Conservation (phyloP, 768 basidiomycete genomes). For the Phanerodontia chrysosporium region DNA sequence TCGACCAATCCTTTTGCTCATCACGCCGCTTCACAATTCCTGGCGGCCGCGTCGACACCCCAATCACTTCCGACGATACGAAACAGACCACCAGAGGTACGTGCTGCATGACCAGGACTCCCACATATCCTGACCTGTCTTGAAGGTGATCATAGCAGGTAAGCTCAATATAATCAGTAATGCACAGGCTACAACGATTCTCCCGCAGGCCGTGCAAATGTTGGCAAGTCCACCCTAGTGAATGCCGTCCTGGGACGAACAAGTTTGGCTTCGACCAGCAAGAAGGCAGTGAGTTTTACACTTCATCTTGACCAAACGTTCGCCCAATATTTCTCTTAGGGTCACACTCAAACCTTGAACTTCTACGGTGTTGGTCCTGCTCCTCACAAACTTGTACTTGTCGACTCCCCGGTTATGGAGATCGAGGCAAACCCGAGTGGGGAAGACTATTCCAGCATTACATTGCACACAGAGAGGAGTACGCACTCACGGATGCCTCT, state of each 20-base stretch:
- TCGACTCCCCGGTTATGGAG: constrained; percentile 84
- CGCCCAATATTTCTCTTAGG: constrained; percentile 35
- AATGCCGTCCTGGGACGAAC: constrained; percentile 63
- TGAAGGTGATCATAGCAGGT: background rate
- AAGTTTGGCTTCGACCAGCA: constrained; percentile 57
- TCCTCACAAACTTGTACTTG: constrained; percentile 55
- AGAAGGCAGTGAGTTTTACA: constrained; percentile 54
- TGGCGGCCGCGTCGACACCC: constrained; percentile 18
- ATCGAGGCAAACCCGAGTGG: constrained; percentile 72
- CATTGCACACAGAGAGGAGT: constrained; percentile 57
- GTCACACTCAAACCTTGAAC: constrained; percentile 66
- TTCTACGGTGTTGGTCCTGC: constrained; percentile 63
- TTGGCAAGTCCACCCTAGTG: constrained; percentile 70
- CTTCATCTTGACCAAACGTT: background rate
- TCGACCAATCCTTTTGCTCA: constrained; percentile 12
- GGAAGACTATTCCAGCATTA: constrained; percentile 67
- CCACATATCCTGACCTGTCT: background rate
- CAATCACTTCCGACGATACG: constrained; percentile 18
- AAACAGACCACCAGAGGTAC: constrained; percentile 24
- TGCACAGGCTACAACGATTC: background rate
- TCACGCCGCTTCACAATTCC: constrained; percentile 16
- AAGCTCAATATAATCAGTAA: background rate
- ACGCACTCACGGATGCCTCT: constrained; percentile 22
- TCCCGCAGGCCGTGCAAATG: constrained; percentile 65
- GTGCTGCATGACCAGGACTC: background rate